These are phyloP conservation scores for Pseudozyma flocculosa DNA, from an alignment of 1,284 basidiomycete species.

Conservation along the genomic window DNA sequence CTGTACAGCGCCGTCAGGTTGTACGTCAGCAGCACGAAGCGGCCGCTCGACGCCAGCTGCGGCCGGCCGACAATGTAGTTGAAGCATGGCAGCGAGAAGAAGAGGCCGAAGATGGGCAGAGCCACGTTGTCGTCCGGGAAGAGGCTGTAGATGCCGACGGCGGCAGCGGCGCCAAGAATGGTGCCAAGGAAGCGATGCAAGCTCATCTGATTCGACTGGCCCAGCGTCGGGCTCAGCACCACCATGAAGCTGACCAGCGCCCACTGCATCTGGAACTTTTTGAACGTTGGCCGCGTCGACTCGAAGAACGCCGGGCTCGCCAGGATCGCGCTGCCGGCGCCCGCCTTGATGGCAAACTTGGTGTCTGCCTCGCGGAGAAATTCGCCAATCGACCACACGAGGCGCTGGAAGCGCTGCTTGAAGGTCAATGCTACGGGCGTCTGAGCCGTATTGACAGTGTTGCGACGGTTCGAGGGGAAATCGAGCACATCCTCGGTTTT, in stretches of 20 bases:
- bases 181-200: slow-evolving; percentile 47
- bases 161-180: slow-evolving; percentile 71
- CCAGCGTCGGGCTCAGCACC: slow-evolving; percentile 58
- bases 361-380: slow-evolving; percentile 73
- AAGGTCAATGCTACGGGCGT: slow-evolving; percentile 64
- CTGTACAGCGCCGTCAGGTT: slow-evolving; percentile 74
- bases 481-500: slow-evolving; percentile 63
- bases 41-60: slow-evolving; percentile 44
- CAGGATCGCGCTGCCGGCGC: slow-evolving; percentile 69
- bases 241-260: slow-evolving; percentile 77
- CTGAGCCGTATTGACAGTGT: slow-evolving; percentile 79
- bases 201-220: slow-evolving; percentile 54
- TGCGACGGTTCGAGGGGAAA: slow-evolving; percentile 78
- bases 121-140: slow-evolving; percentile 76
- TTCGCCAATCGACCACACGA: slow-evolving; percentile 74
- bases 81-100: slow-evolving; percentile 92
- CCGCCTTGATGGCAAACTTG: slow-evolving; percentile 85
- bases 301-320: slow-evolving; percentile 84
- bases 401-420: slow-evolving; percentile 52
- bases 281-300: slow-evolving; percentile 72
- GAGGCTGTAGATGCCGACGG: slow-evolving; percentile 67
- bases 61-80: slow-evolving; percentile 76
- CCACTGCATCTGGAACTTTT: slow-evolving; percentile 86
- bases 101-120: slow-evolving; percentile 79
- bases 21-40: slow-evolving; percentile 64